A percentile compares a stretch with the other conserved stretches of the same genome.
Evolutionary conservation across 176 grass and related monocot species (phyloP).

Genomic region (Ananas comosus): DNA sequence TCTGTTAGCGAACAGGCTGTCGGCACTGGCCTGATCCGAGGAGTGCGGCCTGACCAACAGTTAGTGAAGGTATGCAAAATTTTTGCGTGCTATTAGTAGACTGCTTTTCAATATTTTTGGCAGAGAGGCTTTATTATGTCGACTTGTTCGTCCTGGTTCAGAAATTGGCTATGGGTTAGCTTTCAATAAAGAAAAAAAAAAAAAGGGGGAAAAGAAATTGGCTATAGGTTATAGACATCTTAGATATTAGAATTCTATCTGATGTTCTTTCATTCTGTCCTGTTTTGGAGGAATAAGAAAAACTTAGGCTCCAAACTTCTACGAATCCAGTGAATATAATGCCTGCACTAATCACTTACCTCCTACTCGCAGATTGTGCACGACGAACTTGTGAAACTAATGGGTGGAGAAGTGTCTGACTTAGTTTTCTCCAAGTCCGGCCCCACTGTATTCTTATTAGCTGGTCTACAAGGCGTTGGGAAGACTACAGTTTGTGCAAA

Average conservation of each 20-base stretch:
- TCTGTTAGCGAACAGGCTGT: constrained; percentile 76
- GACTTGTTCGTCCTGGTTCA: not conserved
- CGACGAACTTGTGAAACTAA: constrained; percentile 85
- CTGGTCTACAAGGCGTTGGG: constrained; percentile 91
- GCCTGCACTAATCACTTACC: constrained; percentile 5
- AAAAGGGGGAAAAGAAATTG: not conserved
- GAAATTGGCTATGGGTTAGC: not conserved
- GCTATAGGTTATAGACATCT: too few relatives aligned
- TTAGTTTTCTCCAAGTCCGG: constrained; percentile 64
- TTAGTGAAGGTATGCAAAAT: constrained; percentile 70
- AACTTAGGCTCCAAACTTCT: too few relatives aligned
- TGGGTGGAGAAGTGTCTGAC: constrained; percentile 93
- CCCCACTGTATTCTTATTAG: constrained; percentile 72
- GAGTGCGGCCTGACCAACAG: constrained; percentile 82
- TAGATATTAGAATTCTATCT: too few relatives aligned
- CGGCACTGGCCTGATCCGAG: constrained; percentile 64
- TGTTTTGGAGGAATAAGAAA: too few relatives aligned
- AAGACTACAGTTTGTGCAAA: constrained; percentile 94
- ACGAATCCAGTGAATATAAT: not conserved
- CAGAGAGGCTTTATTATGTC: not conserved
- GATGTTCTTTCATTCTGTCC: too few relatives aligned
- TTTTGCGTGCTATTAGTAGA: not conserved
- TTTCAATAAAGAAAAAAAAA: constrained; percentile 1
- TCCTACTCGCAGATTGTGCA: constrained; percentile 53
- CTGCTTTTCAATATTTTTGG: not conserved